phyloP scores from a whole-genome alignment of 176 grass and related monocot species.

The Canna indica region DNA sequence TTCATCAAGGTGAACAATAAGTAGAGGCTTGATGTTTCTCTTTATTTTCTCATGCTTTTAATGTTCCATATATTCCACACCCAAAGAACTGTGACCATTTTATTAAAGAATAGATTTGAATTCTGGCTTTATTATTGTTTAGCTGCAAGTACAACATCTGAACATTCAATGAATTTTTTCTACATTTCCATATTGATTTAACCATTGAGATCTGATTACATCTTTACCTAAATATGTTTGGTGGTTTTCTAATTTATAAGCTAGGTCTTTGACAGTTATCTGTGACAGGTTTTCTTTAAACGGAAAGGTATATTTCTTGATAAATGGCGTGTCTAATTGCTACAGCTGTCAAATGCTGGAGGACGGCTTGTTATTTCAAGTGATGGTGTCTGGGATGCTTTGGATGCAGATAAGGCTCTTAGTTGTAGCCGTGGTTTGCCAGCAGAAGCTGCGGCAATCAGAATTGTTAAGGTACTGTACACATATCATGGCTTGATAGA shows the following conservation, averaged over 20 bases:
- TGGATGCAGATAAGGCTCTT: constrained; percentile 65
- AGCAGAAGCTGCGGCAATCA: constrained; percentile 65
- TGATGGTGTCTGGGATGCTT: constrained; percentile 89
- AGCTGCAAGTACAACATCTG: not conserved
- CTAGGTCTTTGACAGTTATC: not conserved
- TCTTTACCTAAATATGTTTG: not conserved
- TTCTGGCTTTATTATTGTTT: not conserved
- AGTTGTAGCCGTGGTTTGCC: constrained; percentile 66
- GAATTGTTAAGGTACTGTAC: constrained; percentile 73
- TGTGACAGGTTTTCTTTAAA: not conserved
- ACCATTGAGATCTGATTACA: not conserved
- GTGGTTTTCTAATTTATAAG: not conserved
- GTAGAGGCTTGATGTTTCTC: not conserved
- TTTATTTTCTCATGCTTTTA: not conserved
- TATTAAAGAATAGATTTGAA: not conserved
- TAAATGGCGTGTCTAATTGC: not conserved
- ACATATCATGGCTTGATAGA: not conserved
- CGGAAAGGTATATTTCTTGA: not conserved
- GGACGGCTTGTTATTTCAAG: constrained; percentile 88
- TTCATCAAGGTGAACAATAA: not conserved
- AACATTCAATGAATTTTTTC: not conserved
- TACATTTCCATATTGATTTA: not conserved
- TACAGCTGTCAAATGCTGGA: constrained; percentile 82
- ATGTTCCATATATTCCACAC: not conserved
- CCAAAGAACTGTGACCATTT: not conserved